phyloP scores from a whole-genome alignment of 495 filamentous ascomycete species.

The Hyaloscypha finlandica region DNA sequence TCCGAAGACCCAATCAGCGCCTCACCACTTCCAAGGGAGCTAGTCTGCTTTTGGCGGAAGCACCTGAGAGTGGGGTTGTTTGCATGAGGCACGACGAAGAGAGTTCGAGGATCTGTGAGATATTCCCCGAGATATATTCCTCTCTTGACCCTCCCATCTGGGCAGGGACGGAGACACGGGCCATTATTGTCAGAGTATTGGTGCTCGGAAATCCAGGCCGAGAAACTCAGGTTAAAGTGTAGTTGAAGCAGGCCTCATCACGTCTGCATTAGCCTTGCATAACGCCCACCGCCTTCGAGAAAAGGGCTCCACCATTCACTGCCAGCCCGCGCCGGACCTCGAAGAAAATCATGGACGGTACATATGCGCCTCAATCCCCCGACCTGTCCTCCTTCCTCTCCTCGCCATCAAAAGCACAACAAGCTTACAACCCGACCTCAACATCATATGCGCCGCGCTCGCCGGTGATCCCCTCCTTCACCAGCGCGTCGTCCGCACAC shows the following conservation, averaged over 20 bases:
- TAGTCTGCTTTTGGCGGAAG: background rate
- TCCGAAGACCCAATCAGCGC: background rate
- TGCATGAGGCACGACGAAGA: background rate
- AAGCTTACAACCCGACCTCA: slow-evolving; percentile 15
- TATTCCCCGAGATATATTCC: background rate
- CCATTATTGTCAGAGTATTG: background rate
- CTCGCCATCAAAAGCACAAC: slow-evolving; percentile 24
- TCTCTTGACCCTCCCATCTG: background rate
- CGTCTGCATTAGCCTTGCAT: slow-evolving; percentile 34
- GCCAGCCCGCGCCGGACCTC: background rate
- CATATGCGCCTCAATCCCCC: slow-evolving; percentile 57
- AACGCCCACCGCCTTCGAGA: slow-evolving; percentile 19
- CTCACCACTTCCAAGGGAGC: background rate
- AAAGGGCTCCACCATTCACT: background rate
- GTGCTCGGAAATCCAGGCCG: background rate
- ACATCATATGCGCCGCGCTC: slow-evolving; percentile 30
- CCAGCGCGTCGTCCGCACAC: slow-evolving; percentile 2
- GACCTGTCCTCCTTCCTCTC: slow-evolving; percentile 55
- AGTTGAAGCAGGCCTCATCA: slow-evolving; percentile 10
- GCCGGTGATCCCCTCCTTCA: slow-evolving; percentile 27
- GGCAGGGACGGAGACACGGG: background rate
- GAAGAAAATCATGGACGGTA: slow-evolving; percentile 25
- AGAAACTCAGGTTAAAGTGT: background rate
- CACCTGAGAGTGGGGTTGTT: background rate
- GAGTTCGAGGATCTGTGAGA: background rate